Conservation (phyloP, 331 rosid species). For the Ulmus americana region DNA sequence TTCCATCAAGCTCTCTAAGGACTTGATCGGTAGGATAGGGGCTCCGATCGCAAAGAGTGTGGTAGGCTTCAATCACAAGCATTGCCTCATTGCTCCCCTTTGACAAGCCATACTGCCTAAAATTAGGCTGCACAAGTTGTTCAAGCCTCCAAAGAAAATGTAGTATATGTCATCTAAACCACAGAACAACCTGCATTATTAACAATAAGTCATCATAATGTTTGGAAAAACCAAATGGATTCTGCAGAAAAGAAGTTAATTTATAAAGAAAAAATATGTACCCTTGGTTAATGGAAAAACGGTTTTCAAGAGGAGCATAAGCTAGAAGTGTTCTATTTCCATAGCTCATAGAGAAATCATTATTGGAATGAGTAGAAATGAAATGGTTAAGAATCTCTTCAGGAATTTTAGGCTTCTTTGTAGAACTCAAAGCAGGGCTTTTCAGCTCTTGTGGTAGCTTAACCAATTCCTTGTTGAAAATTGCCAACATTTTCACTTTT, state of each 20-base stretch:
- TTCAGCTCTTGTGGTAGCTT: slow-evolving; percentile 80
- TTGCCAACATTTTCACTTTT: slow-evolving; percentile 49
- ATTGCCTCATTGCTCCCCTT: slow-evolving; percentile 70
- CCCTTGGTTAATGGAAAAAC: slow-evolving; percentile 38
- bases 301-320: slow-evolving; percentile 30
- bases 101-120: slow-evolving; percentile 65
- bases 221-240: background rate
- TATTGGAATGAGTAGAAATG: slow-evolving; percentile 34
- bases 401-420: slow-evolving; percentile 42
- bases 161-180: slow-evolving; percentile 68
- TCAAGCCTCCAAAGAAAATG: slow-evolving; percentile 58
- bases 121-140: slow-evolving; percentile 59
- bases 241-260: background rate
- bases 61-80: slow-evolving; percentile 67
- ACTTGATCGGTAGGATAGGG: slow-evolving; percentile 94
- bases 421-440: slow-evolving; percentile 52
- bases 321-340: slow-evolving; percentile 52
- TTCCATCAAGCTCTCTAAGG: slow-evolving; percentile 76
- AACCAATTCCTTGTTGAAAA: slow-evolving; percentile 68
- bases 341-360: slow-evolving; percentile 48
- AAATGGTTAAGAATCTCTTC: slow-evolving; percentile 48
- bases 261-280: slow-evolving; percentile 11
- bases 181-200: slow-evolving; percentile 57
- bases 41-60: slow-evolving; percentile 80
- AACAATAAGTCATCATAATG: background rate